Percentiles rank a stretch among this genome's conserved stretches.
phyloP scores from a whole-genome alignment of 2,329 filamentous ascomycete genomes.

The Aspergillus flavus region DNA sequence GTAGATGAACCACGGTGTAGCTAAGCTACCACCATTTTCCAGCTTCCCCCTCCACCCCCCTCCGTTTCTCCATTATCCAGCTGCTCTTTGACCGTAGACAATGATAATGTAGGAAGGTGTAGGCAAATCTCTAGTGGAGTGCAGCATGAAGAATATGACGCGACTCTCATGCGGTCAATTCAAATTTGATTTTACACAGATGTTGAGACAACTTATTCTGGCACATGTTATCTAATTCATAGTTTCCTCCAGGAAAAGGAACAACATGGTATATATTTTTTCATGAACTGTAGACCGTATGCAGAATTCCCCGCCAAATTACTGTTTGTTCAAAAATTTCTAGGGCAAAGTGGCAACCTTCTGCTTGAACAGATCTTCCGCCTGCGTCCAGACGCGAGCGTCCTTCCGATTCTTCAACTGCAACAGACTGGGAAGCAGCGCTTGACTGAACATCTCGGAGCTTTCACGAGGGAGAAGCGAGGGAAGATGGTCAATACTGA shows the following conservation, averaged over 20 bases:
- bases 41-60: neutral
- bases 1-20: no score
- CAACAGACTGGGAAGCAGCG: constrained; percentile 75
- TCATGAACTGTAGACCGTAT: neutral
- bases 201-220: neutral
- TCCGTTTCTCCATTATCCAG: neutral
- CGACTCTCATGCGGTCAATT: no score
- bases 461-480: constrained; percentile 83
- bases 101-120: no score
- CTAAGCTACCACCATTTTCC: neutral
- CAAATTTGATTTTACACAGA: neutral
- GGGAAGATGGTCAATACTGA: constrained; percentile 85
- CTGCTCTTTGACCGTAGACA: no score
- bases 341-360: constrained; percentile 72
- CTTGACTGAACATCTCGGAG: constrained; percentile 79
- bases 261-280: constrained; percentile 2
- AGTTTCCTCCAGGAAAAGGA: neutral
- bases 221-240: neutral
- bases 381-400: constrained; percentile 77
- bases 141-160: no score
- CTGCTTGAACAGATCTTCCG: constrained; percentile 80
- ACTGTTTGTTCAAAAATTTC: neutral
- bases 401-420: constrained; percentile 74
- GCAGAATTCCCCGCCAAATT: neutral
- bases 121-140: no score